Base-by-base conservation (phyloP, 2,329 filamentous ascomycete species). In the Fusarium subtropicale region DNA sequence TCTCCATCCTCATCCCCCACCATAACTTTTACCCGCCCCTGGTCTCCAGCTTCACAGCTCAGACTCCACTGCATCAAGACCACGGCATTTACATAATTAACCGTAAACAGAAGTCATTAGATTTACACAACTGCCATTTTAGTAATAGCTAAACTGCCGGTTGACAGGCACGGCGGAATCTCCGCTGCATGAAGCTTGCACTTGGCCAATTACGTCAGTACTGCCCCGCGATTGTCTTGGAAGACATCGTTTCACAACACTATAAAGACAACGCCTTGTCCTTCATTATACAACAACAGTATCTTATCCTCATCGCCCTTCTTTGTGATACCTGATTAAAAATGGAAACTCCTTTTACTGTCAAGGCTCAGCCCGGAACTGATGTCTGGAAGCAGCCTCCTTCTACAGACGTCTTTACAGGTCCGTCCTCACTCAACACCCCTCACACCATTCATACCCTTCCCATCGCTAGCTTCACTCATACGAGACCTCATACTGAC, bases 371-470 rank as follows among this genome's bases (percentile, higher is more conserved):
- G 0, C 84, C 90, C 0, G 84, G 83, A 33, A 93, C 91, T 36
- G 92, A 94, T 78, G 87, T 94, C 76, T 95, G 92, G 92, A 88
- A 90, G 77, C 92, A 92, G 77, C 88, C 90, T 1, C 90, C 91
- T 0, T 80, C 83, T n/a, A 87, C 85, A 16, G 83, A 89, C 61
- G 82, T 86, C 69, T 92, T 92, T 82, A 91, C 86, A 73, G 90
- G 85, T 85, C 74, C 58, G 53, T 59, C n/a, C 4, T 39, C 46
- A 20, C n/a, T 12, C 16, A 42, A 20, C 18, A 56, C 45, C 46
- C 47, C 45, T 36, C 39, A 20, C 33, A 44, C 9, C 8, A 30
- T 30, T 30, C 28, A 30, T 30, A 11, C 28, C 28, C 1, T 12
- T 12, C 10, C 28, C 5, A 5, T 30, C 28, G 28, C 28, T 30